These are phyloP conservation scores for Polytrichum formosum DNA, from an alignment of 225 moss, liverwort and hornwort species.

Conservation along the genomic window DNA sequence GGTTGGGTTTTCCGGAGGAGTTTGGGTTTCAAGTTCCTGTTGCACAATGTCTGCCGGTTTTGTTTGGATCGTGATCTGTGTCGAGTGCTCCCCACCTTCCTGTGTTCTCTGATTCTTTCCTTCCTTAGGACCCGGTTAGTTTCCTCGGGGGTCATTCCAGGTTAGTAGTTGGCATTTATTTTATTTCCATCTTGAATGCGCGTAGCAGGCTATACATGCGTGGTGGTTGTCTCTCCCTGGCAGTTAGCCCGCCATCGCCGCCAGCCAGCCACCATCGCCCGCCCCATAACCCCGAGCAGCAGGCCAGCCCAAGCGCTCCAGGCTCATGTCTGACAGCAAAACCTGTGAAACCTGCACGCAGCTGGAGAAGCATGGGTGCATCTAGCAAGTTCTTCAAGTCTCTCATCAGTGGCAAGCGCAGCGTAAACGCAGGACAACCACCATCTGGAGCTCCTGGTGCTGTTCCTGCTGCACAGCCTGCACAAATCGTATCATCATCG, in stretches of 20 bases:
- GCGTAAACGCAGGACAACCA: constrained; percentile 1
- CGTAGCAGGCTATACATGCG: constrained; percentile 14
- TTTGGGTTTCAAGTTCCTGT: too few relatives aligned
- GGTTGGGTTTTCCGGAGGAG: too few relatives aligned
- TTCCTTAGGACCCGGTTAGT: too few relatives aligned
- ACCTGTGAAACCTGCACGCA: constrained; percentile 35
- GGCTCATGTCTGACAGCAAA: constrained; percentile 60
- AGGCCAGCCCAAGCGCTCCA: constrained; percentile 15
- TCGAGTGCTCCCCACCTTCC: too few relatives aligned
- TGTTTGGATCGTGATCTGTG: too few relatives aligned
- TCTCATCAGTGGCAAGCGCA: constrained; percentile 51
- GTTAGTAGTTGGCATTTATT: too few relatives aligned
- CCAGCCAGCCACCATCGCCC: too few relatives aligned
- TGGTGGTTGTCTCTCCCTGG: constrained; percentile 31
- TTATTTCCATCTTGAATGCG: too few relatives aligned
- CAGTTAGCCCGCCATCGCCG: not conserved
- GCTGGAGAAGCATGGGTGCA: constrained; percentile 75
- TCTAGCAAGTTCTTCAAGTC: constrained; percentile 75
- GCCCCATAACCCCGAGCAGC: not conserved
- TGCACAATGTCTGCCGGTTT: too few relatives aligned
- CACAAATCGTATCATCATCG: not conserved
- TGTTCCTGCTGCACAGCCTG: not conserved
- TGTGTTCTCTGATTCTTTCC: too few relatives aligned
- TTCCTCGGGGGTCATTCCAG: too few relatives aligned
- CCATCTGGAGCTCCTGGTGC: constrained; percentile 7